Base-by-base conservation (phyloP, 257 asterid genomes). In the Penstemon eatonii region DNA sequence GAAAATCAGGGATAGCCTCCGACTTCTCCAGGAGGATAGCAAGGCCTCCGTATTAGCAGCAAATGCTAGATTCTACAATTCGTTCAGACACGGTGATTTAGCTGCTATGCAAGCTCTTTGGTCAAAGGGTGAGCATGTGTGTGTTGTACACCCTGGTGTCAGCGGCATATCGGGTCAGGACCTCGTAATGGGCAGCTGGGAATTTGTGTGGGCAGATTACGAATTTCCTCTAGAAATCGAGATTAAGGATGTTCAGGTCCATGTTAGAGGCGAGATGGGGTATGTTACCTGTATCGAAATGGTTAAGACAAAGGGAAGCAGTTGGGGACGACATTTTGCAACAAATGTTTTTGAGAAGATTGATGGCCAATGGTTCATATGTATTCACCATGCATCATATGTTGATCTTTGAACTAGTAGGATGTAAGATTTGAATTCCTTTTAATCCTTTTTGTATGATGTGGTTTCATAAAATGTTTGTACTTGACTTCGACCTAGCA, bases 121-220 rank as follows among this genome's bases (percentile, higher is more conserved):
- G 96, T 87, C 95, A 0, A 94, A 81, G 79, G 89, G 90, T 4
- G 91, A 85, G 39, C 85, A 89, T 33, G 94, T 82, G 37, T 93
- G 99, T 45, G 95, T 91, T 38, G 97, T 94, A 5, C 99, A 94
- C 79, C 97, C 99, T 0, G 99, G 97, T 8, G 99, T 91, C 68
- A 91, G 97, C 49, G 99, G 99, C 56, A 94, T 94, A 69, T 81
- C 96, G 5, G 97, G 99, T 4, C 62, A 94, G 66, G 99, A 94
- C 73, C 96, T 91, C 38, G 83, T 94, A 44, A 94, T 94, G 99
- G 99, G 99, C 37, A 90, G 97, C 78, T 91, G 97, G 99, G 99
- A 91, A 62, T 89, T 89, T 19, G 97, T 94, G 33, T 91, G 97
- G 99, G 99, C 97, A 0, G 99, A 94, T 62, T 91, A 91, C 33